Evolutionary conservation across 441 rosid species (phyloP), one percentile per base, ranked within the genome.

Genomic region (Jatropha podagrica): DNA sequence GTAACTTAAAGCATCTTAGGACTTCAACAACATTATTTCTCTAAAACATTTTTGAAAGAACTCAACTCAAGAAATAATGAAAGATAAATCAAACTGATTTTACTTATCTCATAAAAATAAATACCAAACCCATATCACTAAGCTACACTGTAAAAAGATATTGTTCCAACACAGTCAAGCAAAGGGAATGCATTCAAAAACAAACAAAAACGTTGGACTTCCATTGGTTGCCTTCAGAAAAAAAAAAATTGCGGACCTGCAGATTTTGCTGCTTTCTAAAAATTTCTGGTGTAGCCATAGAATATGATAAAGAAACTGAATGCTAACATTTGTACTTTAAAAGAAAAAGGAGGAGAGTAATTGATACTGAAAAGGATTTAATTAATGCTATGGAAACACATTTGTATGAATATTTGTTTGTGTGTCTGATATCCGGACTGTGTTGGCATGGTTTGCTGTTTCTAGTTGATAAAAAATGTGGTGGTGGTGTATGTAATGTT

Each of bases 391-490:
- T 52, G 56, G 56, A 14, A 14, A 52, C 20, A 52, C 18, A 17
- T 14, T 52, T 17, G 5, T 52, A 52, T 52, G n/a, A 52, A 52
- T 67, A 44, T 5, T 17, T n/a, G 26, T n/a, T 41, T 17, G 17
- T 2, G 7, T 38, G 20, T 14, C 38, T 68, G 59, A 41, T 9
- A 12, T 15, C 46, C 55, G 0, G 38, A n/a, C 12, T 66, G 13
- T 44, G 44, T 38, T 66, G 41, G 72, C 72, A 6, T 51, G 38
- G 32, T 32, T 69, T 54, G 7, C 44, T 54, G 63, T 40, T 69
- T 38, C 32, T 20, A 26, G 40, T 68, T 12, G 41, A 49, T 68
- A 59, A 14, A 11, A 37, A 55, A 10, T 63, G 67, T 14, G 13
- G 11, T 38, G 44, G 46, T 62, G 65, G 42, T 62, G 17, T 37